Percentiles rank a stretch among this genome's conserved stretches.
phyloP scores from a whole-genome alignment of 129 eudicot genomes.

The Flaveria trinervia region DNA sequence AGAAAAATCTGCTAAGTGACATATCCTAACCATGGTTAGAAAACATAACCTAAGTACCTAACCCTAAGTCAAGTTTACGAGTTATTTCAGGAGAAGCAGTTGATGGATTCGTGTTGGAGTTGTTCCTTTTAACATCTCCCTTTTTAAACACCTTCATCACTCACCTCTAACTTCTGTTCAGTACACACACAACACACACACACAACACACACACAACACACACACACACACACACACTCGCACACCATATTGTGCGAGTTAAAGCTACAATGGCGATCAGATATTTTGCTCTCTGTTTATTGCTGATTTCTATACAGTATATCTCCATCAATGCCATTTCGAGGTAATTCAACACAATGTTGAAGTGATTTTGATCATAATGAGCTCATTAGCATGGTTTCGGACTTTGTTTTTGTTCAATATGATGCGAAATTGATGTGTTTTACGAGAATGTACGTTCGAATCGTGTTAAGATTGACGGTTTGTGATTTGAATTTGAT shows the following conservation, averaged over 20 bases:
- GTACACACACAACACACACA: not conserved
- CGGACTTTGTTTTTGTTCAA: not conserved
- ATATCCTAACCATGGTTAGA: conserved; percentile 28
- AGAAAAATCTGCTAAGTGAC: not conserved
- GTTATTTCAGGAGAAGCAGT: conserved; percentile 19
- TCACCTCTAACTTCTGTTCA: conserved; percentile 35
- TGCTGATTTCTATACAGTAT: conserved; percentile 30
- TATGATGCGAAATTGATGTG: not conserved
- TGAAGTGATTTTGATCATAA: not conserved
- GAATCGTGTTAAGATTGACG: not conserved
- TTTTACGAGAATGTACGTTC: not conserved
- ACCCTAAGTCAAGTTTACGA: conserved; percentile 9
- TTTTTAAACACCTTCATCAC: conserved; percentile 36
- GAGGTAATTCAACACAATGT: conserved; percentile 36
- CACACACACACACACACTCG: conserved; percentile 6
- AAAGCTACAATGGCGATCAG: conserved; percentile 47
- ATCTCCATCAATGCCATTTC: conserved; percentile 36
- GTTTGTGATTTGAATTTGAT: conserved; percentile 14
- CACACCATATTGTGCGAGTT: conserved; percentile 29
- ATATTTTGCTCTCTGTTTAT: conserved; percentile 28
- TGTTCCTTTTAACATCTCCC: conserved; percentile 34
- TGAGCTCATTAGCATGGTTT: not conserved
- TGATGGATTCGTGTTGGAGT: conserved; percentile 23
- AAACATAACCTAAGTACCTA: not conserved
- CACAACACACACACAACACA: not conserved